Base-by-base conservation (phyloP, 1,284 basidiomycete genomes). In the Mycena sp. region DNA sequence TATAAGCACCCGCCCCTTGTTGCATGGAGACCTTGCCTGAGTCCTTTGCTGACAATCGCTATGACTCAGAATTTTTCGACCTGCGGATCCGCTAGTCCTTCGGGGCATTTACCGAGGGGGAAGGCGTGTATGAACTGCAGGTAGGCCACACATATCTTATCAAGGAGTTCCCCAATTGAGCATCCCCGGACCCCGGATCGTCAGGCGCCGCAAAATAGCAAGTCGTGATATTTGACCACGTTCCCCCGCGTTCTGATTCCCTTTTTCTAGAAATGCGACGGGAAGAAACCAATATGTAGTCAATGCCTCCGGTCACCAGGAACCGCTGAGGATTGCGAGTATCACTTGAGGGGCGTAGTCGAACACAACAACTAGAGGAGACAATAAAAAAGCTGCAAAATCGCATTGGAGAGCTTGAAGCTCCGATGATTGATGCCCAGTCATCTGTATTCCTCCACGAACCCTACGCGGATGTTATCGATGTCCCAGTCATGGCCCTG, bases 251-350 rank as follows among this genome's bases (percentile, higher is more conserved):
- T 28, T 61, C 11, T 38, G 14, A 7, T 41, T 44, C 7, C 25
- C 4, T 16, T 11, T 32, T 29, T 1, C 38, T n/a, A 76, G 74
- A 73, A 70, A 70, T 77, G 75, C 40, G 74, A 76, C 51, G 74
- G 74, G 2, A 52, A 48, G 14, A 69, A 67, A 38, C 75, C 75
- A 2, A 61, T 67, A n/a, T 77, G 75, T 59, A 63, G 68, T 16
- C 71, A 73, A 40, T 77, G 75, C 48, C n/a, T 45, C 11, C 70
- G 66, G 6, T 67, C 70, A 1, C 68, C 70, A 9, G 69, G 69
- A 3, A 64, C 67, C 9, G 70, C 71, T 17, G 68, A 71, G 9
- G 75, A 77, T 43, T 77, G 75, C 62, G 74, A 77, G 59, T 77
- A 73, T 52, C 71, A 12, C 62, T 69, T 3, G 67, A 67, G 11